Evolutionary conservation across 106 monocot species (phyloP).

Genomic region (Dioscorea dumetorum): DNA sequence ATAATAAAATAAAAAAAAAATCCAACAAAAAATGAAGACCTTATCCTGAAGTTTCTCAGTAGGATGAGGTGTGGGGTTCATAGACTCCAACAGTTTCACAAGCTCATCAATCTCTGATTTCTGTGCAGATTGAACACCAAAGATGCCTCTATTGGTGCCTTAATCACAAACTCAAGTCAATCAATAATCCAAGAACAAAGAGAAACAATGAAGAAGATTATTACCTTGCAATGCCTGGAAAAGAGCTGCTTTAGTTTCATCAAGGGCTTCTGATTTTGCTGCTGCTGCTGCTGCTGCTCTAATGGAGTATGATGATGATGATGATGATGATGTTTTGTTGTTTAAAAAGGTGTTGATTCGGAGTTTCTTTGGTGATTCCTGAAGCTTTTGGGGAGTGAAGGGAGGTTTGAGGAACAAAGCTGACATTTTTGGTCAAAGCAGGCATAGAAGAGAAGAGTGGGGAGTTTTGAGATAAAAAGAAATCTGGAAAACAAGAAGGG

Average conservation of each 20-base stretch:
- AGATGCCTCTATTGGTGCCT: conserved; percentile 78
- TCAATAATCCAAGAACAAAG: not conserved
- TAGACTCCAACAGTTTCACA: conserved; percentile 58
- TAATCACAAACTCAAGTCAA: conserved; percentile 2
- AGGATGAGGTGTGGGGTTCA: conserved; percentile 65
- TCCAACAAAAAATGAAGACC: conserved; percentile 26
- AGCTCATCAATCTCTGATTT: conserved; percentile 57
- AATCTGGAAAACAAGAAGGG: too few relatives aligned
- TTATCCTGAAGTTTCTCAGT: conserved; percentile 49
- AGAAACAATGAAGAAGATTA: not conserved
- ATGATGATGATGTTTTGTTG: too few relatives aligned
- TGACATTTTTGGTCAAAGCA: too few relatives aligned
- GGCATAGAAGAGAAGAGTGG: too few relatives aligned
- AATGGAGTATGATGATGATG: too few relatives aligned
- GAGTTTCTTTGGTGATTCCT: too few relatives aligned
- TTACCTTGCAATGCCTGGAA: conserved; percentile 34
- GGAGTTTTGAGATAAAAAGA: too few relatives aligned
- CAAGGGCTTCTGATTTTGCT: not conserved
- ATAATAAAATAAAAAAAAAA: not conserved
- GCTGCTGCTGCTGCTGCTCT: not conserved
- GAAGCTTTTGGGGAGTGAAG: too few relatives aligned
- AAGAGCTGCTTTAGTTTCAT: conserved; percentile 34
- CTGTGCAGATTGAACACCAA: conserved; percentile 62
- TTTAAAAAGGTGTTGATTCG: too few relatives aligned
- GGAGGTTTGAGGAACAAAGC: too few relatives aligned